phyloP scores from a whole-genome alignment of 163 green algal genomes.

The Coccomyxa subellipsoidea region DNA sequence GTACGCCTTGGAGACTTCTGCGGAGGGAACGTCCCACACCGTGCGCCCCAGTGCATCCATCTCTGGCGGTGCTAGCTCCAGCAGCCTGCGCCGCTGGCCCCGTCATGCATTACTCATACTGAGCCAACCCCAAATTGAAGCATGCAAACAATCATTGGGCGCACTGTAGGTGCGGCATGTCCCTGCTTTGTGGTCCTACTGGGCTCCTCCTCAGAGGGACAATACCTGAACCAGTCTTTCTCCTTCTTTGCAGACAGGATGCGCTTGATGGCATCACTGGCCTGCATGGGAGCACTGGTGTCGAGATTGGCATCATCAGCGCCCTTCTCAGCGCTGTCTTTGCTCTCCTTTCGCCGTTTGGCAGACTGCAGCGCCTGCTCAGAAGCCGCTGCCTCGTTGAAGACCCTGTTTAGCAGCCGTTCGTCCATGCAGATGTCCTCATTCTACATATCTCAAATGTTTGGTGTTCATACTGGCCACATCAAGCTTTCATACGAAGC shows the following conservation, averaged over 20 bases:
- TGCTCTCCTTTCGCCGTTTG: background rate
- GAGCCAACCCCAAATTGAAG: no score
- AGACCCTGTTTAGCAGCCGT: background rate
- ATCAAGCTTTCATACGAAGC: background rate
- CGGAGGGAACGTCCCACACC: constrained; percentile 46
- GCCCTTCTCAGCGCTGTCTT: background rate
- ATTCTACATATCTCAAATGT: background rate
- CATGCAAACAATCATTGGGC: no score
- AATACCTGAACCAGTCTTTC: constrained; percentile 62
- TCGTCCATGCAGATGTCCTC: background rate
- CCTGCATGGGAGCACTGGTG: constrained; percentile 16
- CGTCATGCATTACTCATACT: no score
- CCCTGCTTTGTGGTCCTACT: no score
- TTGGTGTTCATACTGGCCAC: background rate
- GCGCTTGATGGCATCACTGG: constrained; percentile 49
- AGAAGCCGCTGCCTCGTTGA: background rate
- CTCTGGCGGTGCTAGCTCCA: constrained; percentile 62
- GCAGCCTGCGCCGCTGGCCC: constrained; percentile 59
- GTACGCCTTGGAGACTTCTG: constrained; percentile 62
- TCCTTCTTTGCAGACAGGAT: constrained; percentile 58
- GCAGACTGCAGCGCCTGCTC: background rate
- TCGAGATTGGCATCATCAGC: background rate
- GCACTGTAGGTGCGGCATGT: no score
- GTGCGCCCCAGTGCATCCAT: constrained; percentile 64
- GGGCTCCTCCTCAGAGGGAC: no score